A percentile compares a stretch with the other conserved stretches of the same genome.
These are phyloP conservation scores for Cicer chorassanicum DNA, from an alignment of 306 rosid species.

Conservation along the genomic window DNA sequence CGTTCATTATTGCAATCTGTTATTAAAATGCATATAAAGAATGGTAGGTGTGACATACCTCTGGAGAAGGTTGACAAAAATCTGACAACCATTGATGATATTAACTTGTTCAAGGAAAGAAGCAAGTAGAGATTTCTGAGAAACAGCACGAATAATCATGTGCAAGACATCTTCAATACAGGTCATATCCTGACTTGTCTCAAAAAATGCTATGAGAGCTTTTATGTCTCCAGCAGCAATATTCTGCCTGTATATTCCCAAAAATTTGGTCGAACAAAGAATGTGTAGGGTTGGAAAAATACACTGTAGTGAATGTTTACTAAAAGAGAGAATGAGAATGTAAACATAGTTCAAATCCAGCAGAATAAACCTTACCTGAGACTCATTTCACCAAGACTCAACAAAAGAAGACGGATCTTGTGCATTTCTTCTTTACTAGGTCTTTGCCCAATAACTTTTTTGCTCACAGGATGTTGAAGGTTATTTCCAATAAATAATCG, in stretches of 20 bases:
- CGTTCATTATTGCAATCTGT: not conserved
- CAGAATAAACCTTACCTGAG: constrained; percentile 66
- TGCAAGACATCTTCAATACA: constrained; percentile 96
- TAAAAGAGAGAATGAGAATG: constrained; percentile 32
- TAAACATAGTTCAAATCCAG: constrained; percentile 11
- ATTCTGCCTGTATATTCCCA: constrained; percentile 71
- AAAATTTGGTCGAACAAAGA: constrained; percentile 39
- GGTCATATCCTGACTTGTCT: constrained; percentile 83
- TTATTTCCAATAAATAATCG: constrained; percentile 59
- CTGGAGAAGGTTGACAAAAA: constrained; percentile 96
- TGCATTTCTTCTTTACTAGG: constrained; percentile 82
- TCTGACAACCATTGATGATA: constrained; percentile 74
- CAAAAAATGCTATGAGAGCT: constrained; percentile 88
- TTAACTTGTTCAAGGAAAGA: constrained; percentile 90
- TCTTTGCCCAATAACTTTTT: constrained; percentile 60
- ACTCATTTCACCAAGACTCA: constrained; percentile 98
- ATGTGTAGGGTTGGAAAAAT: constrained; percentile 1
- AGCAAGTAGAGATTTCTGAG: constrained; percentile 80
- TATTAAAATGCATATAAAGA: constrained; percentile 29
- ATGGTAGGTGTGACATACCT: constrained; percentile 60
- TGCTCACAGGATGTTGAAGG: constrained; percentile 57
- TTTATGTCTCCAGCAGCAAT: constrained; percentile 78
- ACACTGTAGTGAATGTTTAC: constrained; percentile 12
- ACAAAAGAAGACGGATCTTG: constrained; percentile 92
- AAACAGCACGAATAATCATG: constrained; percentile 89